Evolutionary conservation across 257 asterid species (phyloP).

Genomic region (Marsdenia floribunda): DNA sequence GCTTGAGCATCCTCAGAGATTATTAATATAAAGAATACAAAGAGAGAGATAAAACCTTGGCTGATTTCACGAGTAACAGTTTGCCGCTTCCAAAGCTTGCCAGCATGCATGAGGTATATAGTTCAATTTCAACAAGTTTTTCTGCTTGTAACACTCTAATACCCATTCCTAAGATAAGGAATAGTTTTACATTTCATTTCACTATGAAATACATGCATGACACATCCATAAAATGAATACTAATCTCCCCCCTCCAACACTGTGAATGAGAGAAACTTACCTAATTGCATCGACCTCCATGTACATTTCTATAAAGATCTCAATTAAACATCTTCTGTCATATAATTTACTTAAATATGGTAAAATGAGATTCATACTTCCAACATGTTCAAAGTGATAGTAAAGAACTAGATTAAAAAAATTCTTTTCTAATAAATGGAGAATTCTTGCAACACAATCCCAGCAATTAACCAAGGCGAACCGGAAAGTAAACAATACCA

Average conservation of each 20-base stretch:
- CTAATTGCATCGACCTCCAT: not conserved
- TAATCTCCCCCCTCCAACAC: not conserved
- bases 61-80: conserved; percentile 33
- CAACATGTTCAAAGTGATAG: not conserved
- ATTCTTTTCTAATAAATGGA: no score
- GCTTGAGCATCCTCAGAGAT: not conserved
- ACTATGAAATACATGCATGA: not conserved
- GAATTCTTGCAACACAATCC: not conserved
- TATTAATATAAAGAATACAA: not conserved
- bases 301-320: not conserved
- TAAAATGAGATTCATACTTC: not conserved
- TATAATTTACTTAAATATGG: not conserved
- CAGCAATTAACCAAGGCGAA: not conserved
- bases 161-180: conserved; percentile 64
- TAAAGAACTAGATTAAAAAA: not conserved
- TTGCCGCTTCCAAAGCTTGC: conserved; percentile 88
- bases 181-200: not conserved
- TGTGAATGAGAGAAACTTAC: not conserved
- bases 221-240: not conserved
- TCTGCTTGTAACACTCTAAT: conserved; percentile 58
- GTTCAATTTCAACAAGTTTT: conserved; percentile 76
- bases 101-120: conserved; percentile 73
- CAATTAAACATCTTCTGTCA: not conserved
- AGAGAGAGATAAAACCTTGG: conserved; percentile 36
- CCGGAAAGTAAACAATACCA: not conserved